Base-by-base conservation (phyloP, 140 eudicot genomes). In the Stevia rebaudiana region DNA sequence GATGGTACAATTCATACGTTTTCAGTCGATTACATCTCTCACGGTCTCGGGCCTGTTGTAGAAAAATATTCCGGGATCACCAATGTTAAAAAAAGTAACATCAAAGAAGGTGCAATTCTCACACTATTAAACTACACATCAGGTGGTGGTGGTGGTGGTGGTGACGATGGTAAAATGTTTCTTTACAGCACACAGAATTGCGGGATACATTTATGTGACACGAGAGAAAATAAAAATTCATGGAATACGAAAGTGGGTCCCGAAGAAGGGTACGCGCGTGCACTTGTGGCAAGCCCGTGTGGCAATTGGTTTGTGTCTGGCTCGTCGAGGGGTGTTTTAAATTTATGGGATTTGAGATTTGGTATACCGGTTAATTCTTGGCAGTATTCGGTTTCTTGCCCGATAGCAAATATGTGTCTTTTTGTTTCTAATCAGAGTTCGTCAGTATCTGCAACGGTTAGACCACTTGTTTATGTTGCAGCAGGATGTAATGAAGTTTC, bases 281-380 rank as follows among this genome's bases (percentile, higher is more conserved):
- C 89, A 30, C 75, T 92, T 59, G 88, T 88, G 25, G 76, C 98
- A 15, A 84, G 84, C 60, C 96, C 98, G 5, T 84, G 95, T 60
- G 95, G 98, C 69, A 88, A 92, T 80, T 92, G 98, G 96, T 88
- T 92, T 75, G 92, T 92, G 4, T 85, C 98, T 4, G 98, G 98
- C 22, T 85, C 98, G 60, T 92, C 98, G 10, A 78, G 98, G 73
- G 95, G 98, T n/a, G 84, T 88, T 57, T 83, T 92, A 72, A 88
- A 96, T 17, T 80, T 92, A 46, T 92, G 98, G 98, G 98, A 92
- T 85, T 59, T 92, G 53, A 80, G 98, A 68, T 92, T 92, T 54
- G 83, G 91, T 58, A 79, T 92, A 18, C 96, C 98, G 0, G 98
- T 92, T 33, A 88, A 92, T 73, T 74, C 95, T 8, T 92, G 96